Evolutionary conservation across 2,329 filamentous ascomycete genomes (phyloP).

Genomic region (Pseudocercospora vitis): DNA sequence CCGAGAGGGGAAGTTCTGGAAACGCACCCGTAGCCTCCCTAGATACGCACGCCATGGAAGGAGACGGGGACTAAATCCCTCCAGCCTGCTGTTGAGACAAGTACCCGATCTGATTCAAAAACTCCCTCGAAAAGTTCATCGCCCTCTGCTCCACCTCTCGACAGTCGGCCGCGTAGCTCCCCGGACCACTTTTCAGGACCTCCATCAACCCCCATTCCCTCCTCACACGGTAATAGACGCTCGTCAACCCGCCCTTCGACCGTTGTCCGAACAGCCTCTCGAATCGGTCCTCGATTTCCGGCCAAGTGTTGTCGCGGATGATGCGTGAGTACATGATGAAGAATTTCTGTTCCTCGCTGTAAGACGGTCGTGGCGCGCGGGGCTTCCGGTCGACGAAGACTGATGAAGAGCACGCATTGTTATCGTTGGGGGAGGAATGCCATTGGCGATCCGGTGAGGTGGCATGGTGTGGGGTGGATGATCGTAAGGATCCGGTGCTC

Average conservation of each 20-base stretch:
- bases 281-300: conserved; percentile 34
- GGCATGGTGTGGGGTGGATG: too few relatives aligned
- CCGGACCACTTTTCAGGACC: conserved; percentile 35
- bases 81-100: too few relatives aligned
- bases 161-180: conserved; percentile 30
- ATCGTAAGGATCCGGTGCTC: too few relatives aligned
- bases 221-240: conserved; percentile 38
- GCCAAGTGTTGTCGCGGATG: conserved; percentile 33
- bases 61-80: background rate
- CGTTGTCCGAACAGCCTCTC: conserved; percentile 29
- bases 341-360: conserved; percentile 40
- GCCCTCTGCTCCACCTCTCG: conserved; percentile 31
- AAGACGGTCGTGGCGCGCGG: conserved; percentile 33
- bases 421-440: too few relatives aligned
- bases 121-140: conserved; percentile 32
- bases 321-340: conserved; percentile 37
- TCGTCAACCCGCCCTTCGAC: conserved; percentile 36
- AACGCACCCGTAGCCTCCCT: too few relatives aligned
- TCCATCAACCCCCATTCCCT: conserved; percentile 37
- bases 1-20: too few relatives aligned
- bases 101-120: conserved; percentile 35
- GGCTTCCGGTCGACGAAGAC: conserved; percentile 21
- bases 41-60: too few relatives aligned
- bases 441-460: too few relatives aligned
- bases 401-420: too few relatives aligned